Conservation (phyloP, 495 filamentous ascomycete genomes). For the Lophiotrema nucula region DNA sequence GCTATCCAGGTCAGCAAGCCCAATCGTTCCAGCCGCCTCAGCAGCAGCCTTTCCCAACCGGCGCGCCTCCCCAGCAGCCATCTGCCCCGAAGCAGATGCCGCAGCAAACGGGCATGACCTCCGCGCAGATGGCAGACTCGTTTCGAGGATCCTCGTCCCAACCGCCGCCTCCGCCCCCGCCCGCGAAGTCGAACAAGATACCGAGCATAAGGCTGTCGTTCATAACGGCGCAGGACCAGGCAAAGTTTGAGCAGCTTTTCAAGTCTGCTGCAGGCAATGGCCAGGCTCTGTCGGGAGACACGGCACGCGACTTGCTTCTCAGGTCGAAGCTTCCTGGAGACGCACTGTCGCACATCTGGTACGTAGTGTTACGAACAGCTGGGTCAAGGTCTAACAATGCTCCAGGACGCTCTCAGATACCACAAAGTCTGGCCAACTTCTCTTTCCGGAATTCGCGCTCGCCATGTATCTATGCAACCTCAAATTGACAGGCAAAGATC, state of each 20-base stretch:
- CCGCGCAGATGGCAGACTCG: constrained; percentile 80
- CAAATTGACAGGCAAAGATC: constrained; percentile 77
- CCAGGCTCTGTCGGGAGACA: constrained; percentile 85
- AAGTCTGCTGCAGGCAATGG: constrained; percentile 89
- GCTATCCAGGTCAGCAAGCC: constrained; percentile 51
- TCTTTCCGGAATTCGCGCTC: constrained; percentile 96
- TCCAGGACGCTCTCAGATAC: constrained; percentile 92
- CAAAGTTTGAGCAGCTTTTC: constrained; percentile 97
- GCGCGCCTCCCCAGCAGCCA: constrained; percentile 47
- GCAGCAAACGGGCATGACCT: constrained; percentile 59
- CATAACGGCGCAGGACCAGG: constrained; percentile 91
- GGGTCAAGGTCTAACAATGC: constrained; percentile 1
- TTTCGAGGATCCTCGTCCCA: constrained; percentile 57
- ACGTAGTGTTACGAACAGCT: constrained; percentile 26
- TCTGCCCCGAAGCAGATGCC: constrained; percentile 42
- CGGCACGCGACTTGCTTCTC: constrained; percentile 82
- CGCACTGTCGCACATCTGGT: constrained; percentile 86
- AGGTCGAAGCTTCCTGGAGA: constrained; percentile 82
- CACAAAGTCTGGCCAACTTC: constrained; percentile 90
- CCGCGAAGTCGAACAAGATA: constrained; percentile 64
- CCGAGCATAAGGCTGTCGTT: constrained; percentile 96
- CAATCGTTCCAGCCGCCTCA: constrained; percentile 45
- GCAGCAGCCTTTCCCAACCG: constrained; percentile 40
- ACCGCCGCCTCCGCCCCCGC: constrained; percentile 50
- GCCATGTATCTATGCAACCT: constrained; percentile 99